Percentiles rank a stretch among this genome's conserved stretches.
Evolutionary conservation across 1,284 basidiomycete species (phyloP).

Genomic region (Malassezia equina): DNA sequence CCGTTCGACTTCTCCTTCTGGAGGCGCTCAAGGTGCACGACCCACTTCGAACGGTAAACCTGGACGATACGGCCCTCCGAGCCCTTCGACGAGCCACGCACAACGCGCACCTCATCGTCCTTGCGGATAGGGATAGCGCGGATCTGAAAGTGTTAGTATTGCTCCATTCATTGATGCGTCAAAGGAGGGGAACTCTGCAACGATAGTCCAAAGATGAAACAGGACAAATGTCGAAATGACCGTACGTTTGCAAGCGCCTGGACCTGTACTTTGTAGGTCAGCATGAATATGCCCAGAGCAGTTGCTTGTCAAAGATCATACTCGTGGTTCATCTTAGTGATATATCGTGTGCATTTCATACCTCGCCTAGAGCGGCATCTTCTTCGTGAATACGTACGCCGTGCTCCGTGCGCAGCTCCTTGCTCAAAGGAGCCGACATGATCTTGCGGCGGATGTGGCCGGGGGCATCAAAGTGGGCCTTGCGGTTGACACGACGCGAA

Average conservation of each 20-base stretch:
- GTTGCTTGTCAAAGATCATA: no score
- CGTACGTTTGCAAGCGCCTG: background rate
- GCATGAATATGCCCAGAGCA: background rate
- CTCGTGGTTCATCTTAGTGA: background rate
- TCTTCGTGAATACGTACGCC: constrained; percentile 57
- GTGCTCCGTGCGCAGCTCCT: constrained; percentile 87
- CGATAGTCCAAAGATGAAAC: background rate
- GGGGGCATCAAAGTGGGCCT: constrained; percentile 45
- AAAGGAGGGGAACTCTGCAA: background rate
- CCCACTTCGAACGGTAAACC: constrained; percentile 99
- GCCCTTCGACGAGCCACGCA: constrained; percentile 62
- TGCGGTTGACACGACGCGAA: constrained; percentile 35
- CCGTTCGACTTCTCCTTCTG: constrained; percentile 97
- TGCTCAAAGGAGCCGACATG: constrained; percentile 89
- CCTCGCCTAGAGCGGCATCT: background rate
- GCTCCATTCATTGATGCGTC: background rate
- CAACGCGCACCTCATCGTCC: constrained; percentile 95
- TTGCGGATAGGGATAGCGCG: constrained; percentile 93
- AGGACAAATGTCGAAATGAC: background rate
- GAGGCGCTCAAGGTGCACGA: constrained; percentile 96
- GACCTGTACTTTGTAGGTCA: background rate
- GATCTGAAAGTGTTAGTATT: constrained; percentile 52
- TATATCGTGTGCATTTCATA: background rate
- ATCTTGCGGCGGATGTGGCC: constrained; percentile 73
- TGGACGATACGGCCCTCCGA: constrained; percentile 59